Percentiles rank a stretch among this genome's conserved stretches.
Evolutionary conservation across 1,139 yeast species (phyloP).

Genomic region (Nakaseomyces bracarensis): DNA sequence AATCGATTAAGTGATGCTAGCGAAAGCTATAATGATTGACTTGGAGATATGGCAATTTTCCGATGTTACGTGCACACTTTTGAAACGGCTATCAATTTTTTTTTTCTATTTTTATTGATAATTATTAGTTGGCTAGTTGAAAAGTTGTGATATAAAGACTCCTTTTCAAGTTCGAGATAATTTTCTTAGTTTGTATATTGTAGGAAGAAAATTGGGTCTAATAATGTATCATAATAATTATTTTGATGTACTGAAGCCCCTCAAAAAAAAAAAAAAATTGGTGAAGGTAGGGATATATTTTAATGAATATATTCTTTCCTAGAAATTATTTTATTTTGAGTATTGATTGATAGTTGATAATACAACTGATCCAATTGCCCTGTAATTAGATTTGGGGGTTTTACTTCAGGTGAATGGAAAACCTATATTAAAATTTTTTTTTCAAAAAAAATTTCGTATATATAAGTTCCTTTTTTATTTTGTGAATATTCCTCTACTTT

Average conservation of each 20-base stretch:
- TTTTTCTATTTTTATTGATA: background rate
- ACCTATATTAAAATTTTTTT: no score
- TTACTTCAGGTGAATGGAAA: background rate
- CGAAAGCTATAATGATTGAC: no score
- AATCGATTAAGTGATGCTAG: no score
- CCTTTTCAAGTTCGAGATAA: no score
- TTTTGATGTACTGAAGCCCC: constrained; percentile 1
- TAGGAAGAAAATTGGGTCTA: background rate
- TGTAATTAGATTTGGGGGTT: background rate
- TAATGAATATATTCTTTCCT: background rate
- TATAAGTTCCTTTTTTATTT: background rate
- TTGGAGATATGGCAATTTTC: background rate
- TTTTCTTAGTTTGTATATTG: no score
- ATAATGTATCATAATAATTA: constrained; percentile 1
- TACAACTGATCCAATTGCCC: no score
- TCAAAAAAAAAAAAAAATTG: background rate
- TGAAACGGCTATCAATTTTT: background rate
- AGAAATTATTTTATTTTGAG: no score
- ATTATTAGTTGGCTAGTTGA: background rate
- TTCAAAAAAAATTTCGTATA: no score
- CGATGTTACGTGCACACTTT: background rate
- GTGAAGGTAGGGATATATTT: background rate
- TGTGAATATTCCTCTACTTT: background rate
- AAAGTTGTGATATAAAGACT: no score
- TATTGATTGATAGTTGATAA: no score